Evolutionary conservation across 2,329 filamentous ascomycete genomes (phyloP).

Genomic region (Trichoderma brevicompactum): DNA sequence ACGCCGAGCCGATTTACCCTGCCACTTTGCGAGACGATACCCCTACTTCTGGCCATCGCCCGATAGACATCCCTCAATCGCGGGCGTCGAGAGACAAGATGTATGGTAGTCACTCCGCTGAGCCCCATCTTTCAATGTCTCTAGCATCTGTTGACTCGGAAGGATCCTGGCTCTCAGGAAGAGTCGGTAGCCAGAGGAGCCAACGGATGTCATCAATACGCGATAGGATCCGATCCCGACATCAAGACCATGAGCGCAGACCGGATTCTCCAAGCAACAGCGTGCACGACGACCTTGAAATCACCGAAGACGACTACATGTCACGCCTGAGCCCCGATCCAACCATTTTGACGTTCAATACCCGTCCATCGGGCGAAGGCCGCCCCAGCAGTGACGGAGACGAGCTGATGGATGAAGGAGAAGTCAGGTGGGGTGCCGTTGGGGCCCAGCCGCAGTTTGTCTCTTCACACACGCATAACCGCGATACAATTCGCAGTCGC

Average conservation of each 20-base stretch:
- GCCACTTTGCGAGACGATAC: conserved; percentile 48
- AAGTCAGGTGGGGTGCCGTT: conserved; percentile 59
- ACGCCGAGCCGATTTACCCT: conserved; percentile 37
- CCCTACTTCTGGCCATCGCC: conserved; percentile 51
- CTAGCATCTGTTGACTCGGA: conserved; percentile 95
- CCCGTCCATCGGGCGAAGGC: conserved; percentile 54
- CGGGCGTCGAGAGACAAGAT: conserved; percentile 36
- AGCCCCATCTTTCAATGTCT: conserved; percentile 76
- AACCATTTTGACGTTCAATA: conserved; percentile 35
- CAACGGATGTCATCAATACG: conserved; percentile 53
- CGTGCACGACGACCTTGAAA: conserved; percentile 67
- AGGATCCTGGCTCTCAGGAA: conserved; percentile 91
- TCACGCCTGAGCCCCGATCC: conserved; percentile 49
- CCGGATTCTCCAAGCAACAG: conserved; percentile 50
- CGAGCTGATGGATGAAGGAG: conserved; percentile 49
- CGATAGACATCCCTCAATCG: conserved; percentile 39
- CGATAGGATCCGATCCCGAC: conserved; percentile 43
- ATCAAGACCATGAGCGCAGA: conserved; percentile 37
- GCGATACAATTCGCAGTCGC: conserved; percentile 55
- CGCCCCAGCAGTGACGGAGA: conserved; percentile 64
- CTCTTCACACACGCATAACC: conserved; percentile 53
- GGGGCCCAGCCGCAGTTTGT: conserved; percentile 60
- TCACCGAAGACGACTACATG: conserved; percentile 73
- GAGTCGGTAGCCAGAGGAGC: conserved; percentile 57
- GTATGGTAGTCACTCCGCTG: conserved; percentile 51